phyloP scores from a whole-genome alignment of 805 yeast genomes.

The Kluyveromyces aestuarii region DNA sequence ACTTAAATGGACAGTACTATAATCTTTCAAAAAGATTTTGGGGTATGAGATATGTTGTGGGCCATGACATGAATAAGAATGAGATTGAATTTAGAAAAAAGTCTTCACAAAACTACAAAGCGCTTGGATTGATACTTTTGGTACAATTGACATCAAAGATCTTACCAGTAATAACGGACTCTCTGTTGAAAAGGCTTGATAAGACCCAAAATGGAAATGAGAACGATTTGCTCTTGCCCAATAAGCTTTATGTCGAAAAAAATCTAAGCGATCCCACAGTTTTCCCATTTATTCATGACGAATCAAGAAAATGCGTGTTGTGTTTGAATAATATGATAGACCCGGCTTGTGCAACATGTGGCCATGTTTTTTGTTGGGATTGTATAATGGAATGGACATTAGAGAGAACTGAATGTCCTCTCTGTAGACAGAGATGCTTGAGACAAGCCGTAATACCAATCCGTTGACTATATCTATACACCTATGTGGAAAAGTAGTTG shows the following conservation, averaged over 20 bases:
- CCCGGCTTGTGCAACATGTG: constrained; percentile 85
- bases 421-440: constrained; percentile 1
- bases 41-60: constrained; percentile 73
- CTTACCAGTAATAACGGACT: constrained; percentile 1
- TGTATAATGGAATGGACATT: constrained; percentile 89
- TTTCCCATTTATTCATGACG: constrained; percentile 61
- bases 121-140: constrained; percentile 57
- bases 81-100: constrained; percentile 27
- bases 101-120: constrained; percentile 48
- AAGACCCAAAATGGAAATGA: background rate
- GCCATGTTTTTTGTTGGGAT: constrained; percentile 88
- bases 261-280: constrained; percentile 47
- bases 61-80: constrained; percentile 42
- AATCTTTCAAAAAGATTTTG: constrained; percentile 65
- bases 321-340: constrained; percentile 73
- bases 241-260: background rate
- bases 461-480: constrained; percentile 22
- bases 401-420: constrained; percentile 57
- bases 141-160: constrained; percentile 42
- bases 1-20: constrained; percentile 76
- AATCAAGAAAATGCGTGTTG: constrained; percentile 71
- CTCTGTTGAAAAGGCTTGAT: background rate
- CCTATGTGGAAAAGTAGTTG: constrained; percentile 47
- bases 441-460: constrained; percentile 21
- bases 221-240: background rate